A percentile compares a stretch with the other conserved stretches of the same genome.
Evolutionary conservation across 1,139 yeast species (phyloP).

Genomic region (Candida tropicalis): DNA sequence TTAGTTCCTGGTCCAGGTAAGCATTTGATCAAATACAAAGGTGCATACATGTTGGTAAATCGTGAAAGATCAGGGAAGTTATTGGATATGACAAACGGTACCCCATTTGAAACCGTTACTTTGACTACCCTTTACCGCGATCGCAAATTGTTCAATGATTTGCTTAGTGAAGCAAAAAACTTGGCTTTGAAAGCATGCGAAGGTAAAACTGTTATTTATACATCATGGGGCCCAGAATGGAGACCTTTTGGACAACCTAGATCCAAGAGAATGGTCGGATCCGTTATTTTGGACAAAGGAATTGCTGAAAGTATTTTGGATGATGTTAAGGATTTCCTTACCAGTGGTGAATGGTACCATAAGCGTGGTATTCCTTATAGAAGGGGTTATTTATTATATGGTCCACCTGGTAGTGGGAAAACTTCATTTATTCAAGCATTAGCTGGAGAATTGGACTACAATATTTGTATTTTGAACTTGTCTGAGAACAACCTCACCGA

Average conservation of each 20-base stretch:
- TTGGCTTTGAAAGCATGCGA: constrained; percentile 83
- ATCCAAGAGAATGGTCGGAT: constrained; percentile 78
- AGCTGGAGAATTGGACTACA: constrained; percentile 95
- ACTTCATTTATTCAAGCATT: constrained; percentile 94
- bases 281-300: constrained; percentile 82
- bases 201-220: constrained; percentile 91
- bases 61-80: constrained; percentile 89
- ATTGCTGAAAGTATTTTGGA: constrained; percentile 62
- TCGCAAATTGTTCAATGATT: constrained; percentile 66
- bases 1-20: constrained; percentile 99
- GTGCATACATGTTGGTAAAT: constrained; percentile 85
- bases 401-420: constrained; percentile 98
- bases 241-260: constrained; percentile 97
- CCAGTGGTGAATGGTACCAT: constrained; percentile 88
- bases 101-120: constrained; percentile 95
- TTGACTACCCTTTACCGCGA: constrained; percentile 88
- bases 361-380: constrained; percentile 96
- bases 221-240: constrained; percentile 99
- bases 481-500: constrained; percentile 92
- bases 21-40: constrained; percentile 81
- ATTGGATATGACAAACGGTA: constrained; percentile 86
- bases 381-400: constrained; percentile 89
- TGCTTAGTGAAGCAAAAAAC: constrained; percentile 80
- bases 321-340: constrained; percentile 81
- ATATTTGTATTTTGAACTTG: constrained; percentile 87